phyloP scores from a whole-genome alignment of 2,329 filamentous ascomycete genomes.

The Fusarium pseudoanthophilum region DNA sequence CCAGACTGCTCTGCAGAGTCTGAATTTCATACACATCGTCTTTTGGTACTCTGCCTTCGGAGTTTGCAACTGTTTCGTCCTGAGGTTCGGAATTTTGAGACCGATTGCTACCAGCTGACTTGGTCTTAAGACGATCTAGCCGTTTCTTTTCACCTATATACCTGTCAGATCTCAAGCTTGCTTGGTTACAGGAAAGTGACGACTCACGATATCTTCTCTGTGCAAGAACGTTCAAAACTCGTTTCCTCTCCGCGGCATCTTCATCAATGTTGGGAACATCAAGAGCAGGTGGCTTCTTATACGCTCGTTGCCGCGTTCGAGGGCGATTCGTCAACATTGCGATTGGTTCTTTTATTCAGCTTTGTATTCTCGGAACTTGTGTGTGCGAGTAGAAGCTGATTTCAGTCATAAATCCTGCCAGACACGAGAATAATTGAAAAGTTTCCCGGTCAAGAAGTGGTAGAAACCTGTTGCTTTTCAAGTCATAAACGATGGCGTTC shows the following conservation, averaged over 20 bases:
- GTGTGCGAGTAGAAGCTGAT: neutral
- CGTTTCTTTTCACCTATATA: conserved; percentile 49
- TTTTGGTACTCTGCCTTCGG: conserved; percentile 5
- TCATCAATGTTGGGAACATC: conserved; percentile 60
- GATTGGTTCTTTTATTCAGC: conserved; percentile 15
- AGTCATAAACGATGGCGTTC: conserved; percentile 11
- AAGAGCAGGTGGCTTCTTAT: conserved; percentile 55
- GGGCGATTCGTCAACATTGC: conserved; percentile 34
- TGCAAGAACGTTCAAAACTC: conserved; percentile 64
- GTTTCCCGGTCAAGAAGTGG: neutral
- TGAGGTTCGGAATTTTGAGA: neutral
- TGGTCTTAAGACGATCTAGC: conserved; percentile 42
- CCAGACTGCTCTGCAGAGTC: neutral
- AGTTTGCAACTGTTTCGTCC: neutral
- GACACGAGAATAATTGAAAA: neutral
- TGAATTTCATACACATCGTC: conserved; percentile 14
- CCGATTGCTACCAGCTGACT: conserved; percentile 12
- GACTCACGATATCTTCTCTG: conserved; percentile 63
- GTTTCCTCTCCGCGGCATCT: conserved; percentile 63
- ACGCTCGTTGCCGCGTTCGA: conserved; percentile 53
- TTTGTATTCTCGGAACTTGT: neutral
- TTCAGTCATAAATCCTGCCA: neutral
- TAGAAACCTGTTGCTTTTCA: conserved; percentile 28
- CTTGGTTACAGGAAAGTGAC: no score
- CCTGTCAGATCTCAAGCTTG: conserved; percentile 3